A percentile compares a stretch with the other conserved stretches of the same genome.
Evolutionary conservation across 805 yeast species (phyloP).

Genomic region (Candida andamanensis): DNA sequence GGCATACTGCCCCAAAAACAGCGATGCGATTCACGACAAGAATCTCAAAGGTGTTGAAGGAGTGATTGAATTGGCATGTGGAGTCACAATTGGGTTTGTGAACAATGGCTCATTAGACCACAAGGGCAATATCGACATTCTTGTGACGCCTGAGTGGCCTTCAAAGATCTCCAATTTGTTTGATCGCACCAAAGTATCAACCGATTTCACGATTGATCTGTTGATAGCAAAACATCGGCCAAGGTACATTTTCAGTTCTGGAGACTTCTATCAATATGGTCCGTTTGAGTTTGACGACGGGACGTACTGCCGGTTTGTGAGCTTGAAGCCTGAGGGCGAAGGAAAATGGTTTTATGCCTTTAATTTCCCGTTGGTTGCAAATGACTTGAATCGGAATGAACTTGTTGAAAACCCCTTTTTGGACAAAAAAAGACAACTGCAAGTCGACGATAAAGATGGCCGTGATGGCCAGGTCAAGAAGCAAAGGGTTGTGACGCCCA

Average conservation of each 20-base stretch:
- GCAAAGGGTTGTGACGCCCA: constrained; percentile 47
- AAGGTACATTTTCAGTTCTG: constrained; percentile 61
- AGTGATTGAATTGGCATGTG: constrained; percentile 33
- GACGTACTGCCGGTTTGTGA: constrained; percentile 55
- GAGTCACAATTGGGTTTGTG: constrained; percentile 45
- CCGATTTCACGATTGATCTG: constrained; percentile 33
- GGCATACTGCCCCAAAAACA: constrained; percentile 2
- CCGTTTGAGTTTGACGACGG: constrained; percentile 56
- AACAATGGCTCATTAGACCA: constrained; percentile 11
- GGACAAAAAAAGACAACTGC: constrained; percentile 9
- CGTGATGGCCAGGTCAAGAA: constrained; percentile 18
- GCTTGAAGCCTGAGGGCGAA: constrained; percentile 55
- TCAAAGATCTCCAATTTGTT: constrained; percentile 1
- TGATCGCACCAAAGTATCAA: not conserved
- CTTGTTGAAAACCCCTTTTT: constrained; percentile 24
- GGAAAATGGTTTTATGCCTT: constrained; percentile 77
- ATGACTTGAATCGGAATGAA: constrained; percentile 5
- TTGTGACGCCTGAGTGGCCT: constrained; percentile 56
- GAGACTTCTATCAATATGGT: constrained; percentile 48
- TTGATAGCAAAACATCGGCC: constrained; percentile 47
- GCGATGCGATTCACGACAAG: constrained; percentile 12
- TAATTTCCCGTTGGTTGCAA: constrained; percentile 14
- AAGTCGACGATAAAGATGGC: constrained; percentile 5
- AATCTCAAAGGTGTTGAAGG: constrained; percentile 24
- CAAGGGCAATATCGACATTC: constrained; percentile 40